phyloP scores from a whole-genome alignment of 768 basidiomycete genomes.

The Rhizopogon rudus region DNA sequence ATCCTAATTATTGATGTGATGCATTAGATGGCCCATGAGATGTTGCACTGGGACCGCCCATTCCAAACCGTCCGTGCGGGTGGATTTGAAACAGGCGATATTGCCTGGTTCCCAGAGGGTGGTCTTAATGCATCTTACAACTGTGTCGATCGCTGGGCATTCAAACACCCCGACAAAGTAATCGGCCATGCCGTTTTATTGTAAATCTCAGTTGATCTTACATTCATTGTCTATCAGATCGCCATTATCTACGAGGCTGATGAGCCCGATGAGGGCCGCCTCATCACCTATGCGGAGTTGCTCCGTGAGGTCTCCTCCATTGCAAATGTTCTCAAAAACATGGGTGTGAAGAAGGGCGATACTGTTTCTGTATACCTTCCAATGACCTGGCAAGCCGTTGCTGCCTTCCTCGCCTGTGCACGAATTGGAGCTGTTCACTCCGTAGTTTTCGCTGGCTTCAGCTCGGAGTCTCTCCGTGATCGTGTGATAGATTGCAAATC shows the following conservation, averaged over 20 bases:
- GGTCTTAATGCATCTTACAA: slow-evolving; percentile 93
- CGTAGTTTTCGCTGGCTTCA: slow-evolving; percentile 97
- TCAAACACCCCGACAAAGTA: slow-evolving; percentile 79
- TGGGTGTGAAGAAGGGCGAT: slow-evolving; percentile 94
- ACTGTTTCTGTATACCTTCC: slow-evolving; percentile 91
- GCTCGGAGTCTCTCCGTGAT: slow-evolving; percentile 90
- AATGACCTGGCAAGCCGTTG: slow-evolving; percentile 94
- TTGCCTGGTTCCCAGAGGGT: slow-evolving; percentile 96
- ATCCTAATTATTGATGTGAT: not conserved
- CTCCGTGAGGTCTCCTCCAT: slow-evolving; percentile 84
- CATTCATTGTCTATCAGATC: slow-evolving; percentile 38
- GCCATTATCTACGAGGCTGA: slow-evolving; percentile 99
- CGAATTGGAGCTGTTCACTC: slow-evolving; percentile 96
- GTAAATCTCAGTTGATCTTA: not conserved
- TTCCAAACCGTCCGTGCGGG: slow-evolving; percentile 87
- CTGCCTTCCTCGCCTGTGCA: slow-evolving; percentile 96
- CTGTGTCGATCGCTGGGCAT: slow-evolving; percentile 96
- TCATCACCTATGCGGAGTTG: slow-evolving; percentile 80
- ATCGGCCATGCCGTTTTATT: not conserved
- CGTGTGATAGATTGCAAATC: slow-evolving; percentile 86
- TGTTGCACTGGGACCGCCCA: slow-evolving; percentile 82
- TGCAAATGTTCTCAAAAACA: slow-evolving; percentile 86
- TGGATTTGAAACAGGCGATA: slow-evolving; percentile 78
- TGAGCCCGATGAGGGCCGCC: slow-evolving; percentile 76
- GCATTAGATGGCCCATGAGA: slow-evolving; percentile 61